Base-by-base conservation (phyloP, 108 stramenopile species). In the Skeletonema grethae region DNA sequence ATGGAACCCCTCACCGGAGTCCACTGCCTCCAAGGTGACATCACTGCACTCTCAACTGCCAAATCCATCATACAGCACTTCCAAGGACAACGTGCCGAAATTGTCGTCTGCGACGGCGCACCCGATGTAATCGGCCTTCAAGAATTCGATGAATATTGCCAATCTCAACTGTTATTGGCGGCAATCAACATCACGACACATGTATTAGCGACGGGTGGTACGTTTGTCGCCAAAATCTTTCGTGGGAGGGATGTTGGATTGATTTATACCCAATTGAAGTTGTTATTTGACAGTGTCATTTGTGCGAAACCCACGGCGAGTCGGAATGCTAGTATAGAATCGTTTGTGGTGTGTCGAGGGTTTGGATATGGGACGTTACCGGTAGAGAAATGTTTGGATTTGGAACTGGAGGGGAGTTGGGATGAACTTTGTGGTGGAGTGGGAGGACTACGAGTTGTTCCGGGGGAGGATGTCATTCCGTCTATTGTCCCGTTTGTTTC, bases 171-270 rank as follows among this genome's bases (percentile, higher is more conserved):
- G 39, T 69, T 99, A 32, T 70, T 98, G 13, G 92, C 94, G 13
- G 98, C 98, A 12, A 81, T 98, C 35, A 88, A 92, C 75, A 98
- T 99, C 61, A 88, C 97, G 1, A 94, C 95, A 0, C 94, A 92
- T 70, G 87, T 98, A 12, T 78, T 99, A 35, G 50, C 56, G 0
- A 67, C 69, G 1, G 96, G 95, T 1, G 99, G 99, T 16, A 90
- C 89, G 20, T 98, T 99, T 73, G 96, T 98, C 12, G 99, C 98
- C 57, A 99, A 99, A 78, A 96, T 99, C 29, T 99, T 99, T 67
- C 86, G 99, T 2, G 97, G 97, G 0, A 70, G 88, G 15, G 96
- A 99, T 73, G 89, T 95, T 15, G 85, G 92, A 15, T 88, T 97
- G 34, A 69, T 99, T 16, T 95, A 96, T 81, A 81, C 92, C 25